These are phyloP conservation scores for Magnusiomyces tetraspermus DNA, from an alignment of 1,139 yeast genomes.

Conservation along the genomic window DNA sequence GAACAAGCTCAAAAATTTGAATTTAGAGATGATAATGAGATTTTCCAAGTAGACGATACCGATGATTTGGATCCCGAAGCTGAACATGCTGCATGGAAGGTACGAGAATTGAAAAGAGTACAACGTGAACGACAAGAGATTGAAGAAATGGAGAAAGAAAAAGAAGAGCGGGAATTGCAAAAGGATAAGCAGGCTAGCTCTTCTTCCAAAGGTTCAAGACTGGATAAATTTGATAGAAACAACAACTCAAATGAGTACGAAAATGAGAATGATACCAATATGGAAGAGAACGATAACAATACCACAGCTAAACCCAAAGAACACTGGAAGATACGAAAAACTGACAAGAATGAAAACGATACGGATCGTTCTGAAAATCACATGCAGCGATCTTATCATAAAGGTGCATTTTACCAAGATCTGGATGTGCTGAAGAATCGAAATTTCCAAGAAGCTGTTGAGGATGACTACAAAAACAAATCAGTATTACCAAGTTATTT, in stretches of 20 bases:
- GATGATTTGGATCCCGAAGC: constrained; percentile 45
- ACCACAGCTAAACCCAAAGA: background rate
- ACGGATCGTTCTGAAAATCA: constrained; percentile 16
- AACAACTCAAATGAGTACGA: background rate
- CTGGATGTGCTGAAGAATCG: constrained; percentile 27
- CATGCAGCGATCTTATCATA: constrained; percentile 29
- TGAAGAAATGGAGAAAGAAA: constrained; percentile 34
- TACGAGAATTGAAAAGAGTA: constrained; percentile 37
- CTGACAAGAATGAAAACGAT: constrained; percentile 14
- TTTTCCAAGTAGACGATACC: constrained; percentile 42
- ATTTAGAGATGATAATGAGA: constrained; percentile 20
- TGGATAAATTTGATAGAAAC: constrained; percentile 5
- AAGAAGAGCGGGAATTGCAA: constrained; percentile 33
- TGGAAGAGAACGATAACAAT: background rate
- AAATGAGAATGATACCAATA: background rate
- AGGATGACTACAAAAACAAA: constrained; percentile 28
- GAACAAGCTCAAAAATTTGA: constrained; percentile 2
- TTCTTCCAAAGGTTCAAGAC: constrained; percentile 15
- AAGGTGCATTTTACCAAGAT: constrained; percentile 34
- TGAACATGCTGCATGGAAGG: constrained; percentile 41
- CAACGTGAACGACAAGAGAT: constrained; percentile 37
- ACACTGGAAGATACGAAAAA: background rate
- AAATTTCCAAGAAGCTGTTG: constrained; percentile 25
- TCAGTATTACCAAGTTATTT: constrained; percentile 26
- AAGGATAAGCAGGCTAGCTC: constrained; percentile 25